These are phyloP conservation scores for Aurifilum marmelostoma DNA, from an alignment of 2,329 filamentous ascomycete species.

Conservation along the genomic window DNA sequence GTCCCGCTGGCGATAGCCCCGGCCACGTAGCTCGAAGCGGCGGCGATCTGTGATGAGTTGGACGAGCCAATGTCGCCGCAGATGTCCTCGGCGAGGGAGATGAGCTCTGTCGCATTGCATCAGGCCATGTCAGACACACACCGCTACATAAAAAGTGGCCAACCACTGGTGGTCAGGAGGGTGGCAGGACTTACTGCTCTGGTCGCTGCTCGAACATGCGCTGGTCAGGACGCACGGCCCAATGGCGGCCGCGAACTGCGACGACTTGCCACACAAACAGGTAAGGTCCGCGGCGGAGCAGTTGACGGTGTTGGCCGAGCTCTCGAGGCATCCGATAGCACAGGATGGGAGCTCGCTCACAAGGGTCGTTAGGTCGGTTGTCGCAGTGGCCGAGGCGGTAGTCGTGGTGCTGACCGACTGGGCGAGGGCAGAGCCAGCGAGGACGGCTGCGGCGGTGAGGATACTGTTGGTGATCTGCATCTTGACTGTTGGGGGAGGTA, in stretches of 20 bases:
- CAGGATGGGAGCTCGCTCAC: conserved; percentile 34
- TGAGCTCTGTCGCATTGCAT: conserved; percentile 15
- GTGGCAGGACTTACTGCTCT: conserved; percentile 20
- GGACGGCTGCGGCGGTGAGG: conserved; percentile 16
- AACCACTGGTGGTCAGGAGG: not conserved
- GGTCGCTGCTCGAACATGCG: conserved; percentile 19
- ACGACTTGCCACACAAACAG: conserved; percentile 33
- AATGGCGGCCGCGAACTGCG: conserved; percentile 27
- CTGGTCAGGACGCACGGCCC: conserved; percentile 31
- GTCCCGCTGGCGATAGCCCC: conserved; percentile 20
- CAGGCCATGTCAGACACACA: not conserved
- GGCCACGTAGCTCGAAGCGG: conserved; percentile 26
- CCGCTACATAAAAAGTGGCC: too few species aligned
- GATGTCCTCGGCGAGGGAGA: conserved; percentile 15
- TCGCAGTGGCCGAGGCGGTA: conserved; percentile 16
- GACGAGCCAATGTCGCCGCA: conserved; percentile 22
- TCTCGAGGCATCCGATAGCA: conserved; percentile 33
- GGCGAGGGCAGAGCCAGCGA: conserved; percentile 16
- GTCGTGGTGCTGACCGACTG: conserved; percentile 22
- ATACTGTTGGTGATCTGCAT: conserved; percentile 24
- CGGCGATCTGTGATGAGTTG: conserved; percentile 19
- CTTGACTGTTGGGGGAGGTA: not conserved
- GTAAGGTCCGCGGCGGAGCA: conserved; percentile 33
- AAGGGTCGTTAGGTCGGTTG: conserved; percentile 30
- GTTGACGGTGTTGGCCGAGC: conserved; percentile 29